Evolutionary conservation across 805 yeast genomes (phyloP).

Genomic region (Metschnikowia peoriensis): DNA sequence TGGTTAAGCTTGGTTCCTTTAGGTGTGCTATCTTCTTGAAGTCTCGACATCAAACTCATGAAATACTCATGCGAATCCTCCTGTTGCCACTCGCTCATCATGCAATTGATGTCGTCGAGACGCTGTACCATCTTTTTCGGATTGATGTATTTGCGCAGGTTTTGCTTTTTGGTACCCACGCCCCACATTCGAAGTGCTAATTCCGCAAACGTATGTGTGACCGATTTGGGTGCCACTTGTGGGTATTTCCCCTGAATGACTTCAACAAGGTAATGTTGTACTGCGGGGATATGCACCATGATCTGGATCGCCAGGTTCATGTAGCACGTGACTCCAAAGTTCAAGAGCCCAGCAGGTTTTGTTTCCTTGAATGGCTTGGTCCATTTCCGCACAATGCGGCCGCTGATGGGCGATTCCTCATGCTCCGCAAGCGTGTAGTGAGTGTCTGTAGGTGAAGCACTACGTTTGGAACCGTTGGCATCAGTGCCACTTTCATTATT

Average conservation of each 20-base stretch:
- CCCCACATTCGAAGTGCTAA: constrained; percentile 70
- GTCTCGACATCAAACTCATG: constrained; percentile 83
- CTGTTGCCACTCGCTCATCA: constrained; percentile 97
- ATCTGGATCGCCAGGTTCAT: constrained; percentile 95
- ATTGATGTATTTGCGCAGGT: constrained; percentile 51
- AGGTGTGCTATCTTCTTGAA: constrained; percentile 93
- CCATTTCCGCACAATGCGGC: constrained; percentile 68
- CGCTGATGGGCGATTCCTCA: constrained; percentile 61
- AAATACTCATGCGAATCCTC: constrained; percentile 97
- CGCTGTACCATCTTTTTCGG: constrained; percentile 73
- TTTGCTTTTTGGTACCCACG: constrained; percentile 32
- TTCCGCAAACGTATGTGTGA: constrained; percentile 65
- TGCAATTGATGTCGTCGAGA: constrained; percentile 82
- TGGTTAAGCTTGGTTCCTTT: constrained; percentile 79
- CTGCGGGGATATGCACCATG: constrained; percentile 84
- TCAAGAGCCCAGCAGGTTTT: constrained; percentile 73
- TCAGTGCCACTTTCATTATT: neutral
- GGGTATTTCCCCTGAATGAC: constrained; percentile 52
- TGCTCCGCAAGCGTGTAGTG: constrained; percentile 62
- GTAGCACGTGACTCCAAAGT: constrained; percentile 95
- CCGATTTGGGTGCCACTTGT: constrained; percentile 53
- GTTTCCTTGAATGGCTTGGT: constrained; percentile 45
- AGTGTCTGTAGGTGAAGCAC: neutral
- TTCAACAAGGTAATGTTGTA: constrained; percentile 77
- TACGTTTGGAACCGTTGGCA: neutral